phyloP scores from a whole-genome alignment of 2,329 filamentous ascomycete genomes.

The Trichoderma sp. region DNA sequence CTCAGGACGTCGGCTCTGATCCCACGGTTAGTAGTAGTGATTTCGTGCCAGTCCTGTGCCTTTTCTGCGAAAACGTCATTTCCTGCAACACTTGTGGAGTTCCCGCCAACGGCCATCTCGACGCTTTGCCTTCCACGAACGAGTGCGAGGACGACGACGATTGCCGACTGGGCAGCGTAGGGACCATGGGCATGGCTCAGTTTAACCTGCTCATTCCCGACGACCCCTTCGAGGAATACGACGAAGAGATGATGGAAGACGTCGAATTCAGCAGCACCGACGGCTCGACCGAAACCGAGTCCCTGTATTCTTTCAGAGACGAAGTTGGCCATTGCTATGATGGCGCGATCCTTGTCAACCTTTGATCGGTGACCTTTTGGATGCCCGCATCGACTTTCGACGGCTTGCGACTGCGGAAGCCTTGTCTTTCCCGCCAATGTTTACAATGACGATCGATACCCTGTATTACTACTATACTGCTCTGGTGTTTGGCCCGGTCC shows the following conservation, averaged over 20 bases:
- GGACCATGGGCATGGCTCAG: constrained; percentile 35
- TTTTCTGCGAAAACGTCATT: constrained; percentile 49
- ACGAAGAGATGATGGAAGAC: constrained; percentile 40
- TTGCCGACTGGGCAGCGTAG: background rate
- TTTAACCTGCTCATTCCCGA: constrained; percentile 32
- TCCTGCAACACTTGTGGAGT: constrained; percentile 44
- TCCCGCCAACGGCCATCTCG: constrained; percentile 27
- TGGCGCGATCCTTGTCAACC: constrained; percentile 27
- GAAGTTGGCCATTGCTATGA: constrained; percentile 25
- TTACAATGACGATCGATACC: background rate
- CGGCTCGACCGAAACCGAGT: constrained; percentile 11
- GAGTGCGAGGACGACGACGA: constrained; percentile 15
- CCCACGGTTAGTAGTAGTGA: constrained; percentile 82
- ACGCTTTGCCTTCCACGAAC: constrained; percentile 10
- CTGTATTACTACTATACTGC: background rate
- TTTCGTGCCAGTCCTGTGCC: constrained; percentile 46
- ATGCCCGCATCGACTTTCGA: background rate
- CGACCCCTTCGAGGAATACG: constrained; percentile 41
- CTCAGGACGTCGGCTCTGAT: constrained; percentile 94
- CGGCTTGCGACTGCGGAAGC: background rate
- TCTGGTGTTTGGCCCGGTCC: background rate
- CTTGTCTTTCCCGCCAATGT: background rate
- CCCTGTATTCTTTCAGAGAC: background rate
- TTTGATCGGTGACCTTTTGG: constrained; percentile 20
- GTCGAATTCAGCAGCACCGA: constrained; percentile 27